These are phyloP conservation scores for Backusella psychrophila DNA, from an alignment of 192 early-diverging fungal genomes.

Conservation along the genomic window DNA sequence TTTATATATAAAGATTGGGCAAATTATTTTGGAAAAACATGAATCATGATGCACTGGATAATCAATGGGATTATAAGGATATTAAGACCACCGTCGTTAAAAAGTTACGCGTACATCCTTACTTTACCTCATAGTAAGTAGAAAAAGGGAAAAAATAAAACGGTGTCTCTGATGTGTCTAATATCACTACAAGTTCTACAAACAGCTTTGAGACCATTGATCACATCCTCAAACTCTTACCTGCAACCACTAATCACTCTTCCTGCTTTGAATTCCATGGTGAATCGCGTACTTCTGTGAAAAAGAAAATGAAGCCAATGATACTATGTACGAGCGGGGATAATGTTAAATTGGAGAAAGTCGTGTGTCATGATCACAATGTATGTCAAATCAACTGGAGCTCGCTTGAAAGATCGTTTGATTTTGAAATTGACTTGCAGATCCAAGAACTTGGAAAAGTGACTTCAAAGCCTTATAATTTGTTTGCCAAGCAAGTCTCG, in stretches of 20 bases:
- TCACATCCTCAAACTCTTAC: neutral
- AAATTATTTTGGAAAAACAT: neutral
- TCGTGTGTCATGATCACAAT: neutral
- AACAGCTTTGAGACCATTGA: neutral
- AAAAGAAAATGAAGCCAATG: neutral
- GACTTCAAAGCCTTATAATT: neutral
- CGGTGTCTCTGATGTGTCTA: neutral
- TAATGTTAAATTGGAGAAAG: neutral
- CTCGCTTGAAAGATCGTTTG: neutral
- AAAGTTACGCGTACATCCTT: neutral
- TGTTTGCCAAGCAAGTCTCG: neutral
- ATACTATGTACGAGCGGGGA: neutral
- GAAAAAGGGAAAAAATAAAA: neutral
- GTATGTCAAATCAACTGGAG: neutral
- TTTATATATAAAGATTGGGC: neutral
- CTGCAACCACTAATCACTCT: neutral
- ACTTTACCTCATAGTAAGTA: neutral
- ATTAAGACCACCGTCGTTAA: neutral
- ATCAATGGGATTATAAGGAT: neutral
- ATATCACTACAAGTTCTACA: neutral
- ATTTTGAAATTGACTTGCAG: neutral
- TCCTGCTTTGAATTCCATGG: neutral
- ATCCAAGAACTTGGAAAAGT: neutral
- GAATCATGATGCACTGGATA: neutral
- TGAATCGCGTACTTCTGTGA: neutral